Conservation (phyloP, 805 yeast species). For the Nakazawaea holstii region DNA sequence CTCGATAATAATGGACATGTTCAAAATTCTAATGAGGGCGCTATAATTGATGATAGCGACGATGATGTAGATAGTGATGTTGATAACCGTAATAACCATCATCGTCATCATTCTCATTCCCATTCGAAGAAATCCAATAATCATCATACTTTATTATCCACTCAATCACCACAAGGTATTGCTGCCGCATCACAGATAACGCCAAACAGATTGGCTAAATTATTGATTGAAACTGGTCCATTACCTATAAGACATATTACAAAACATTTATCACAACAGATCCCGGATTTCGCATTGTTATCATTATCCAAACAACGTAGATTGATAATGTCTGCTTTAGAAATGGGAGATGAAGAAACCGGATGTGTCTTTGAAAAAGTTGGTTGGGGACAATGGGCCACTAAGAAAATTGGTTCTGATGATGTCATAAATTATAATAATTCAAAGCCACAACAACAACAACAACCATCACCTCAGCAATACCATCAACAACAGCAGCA, state of each 20-base stretch:
- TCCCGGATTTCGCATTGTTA: slow-evolving; percentile 72
- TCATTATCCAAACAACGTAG: slow-evolving; percentile 87
- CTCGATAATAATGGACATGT: too few relatives aligned
- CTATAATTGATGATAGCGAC: too few relatives aligned
- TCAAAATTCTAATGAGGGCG: too few relatives aligned
- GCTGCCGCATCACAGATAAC: slow-evolving; percentile 86
- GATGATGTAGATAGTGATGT: too few relatives aligned
- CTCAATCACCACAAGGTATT: slow-evolving; percentile 82
- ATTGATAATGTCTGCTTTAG: slow-evolving; percentile 84
- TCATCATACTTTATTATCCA: slow-evolving; percentile 39
- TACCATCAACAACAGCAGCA: slow-evolving; percentile 7
- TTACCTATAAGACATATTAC: slow-evolving; percentile 88
- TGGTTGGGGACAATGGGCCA: slow-evolving; percentile 99
- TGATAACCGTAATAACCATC: too few relatives aligned
- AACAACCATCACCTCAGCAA: slow-evolving; percentile 6
- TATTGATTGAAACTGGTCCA: slow-evolving; percentile 74
- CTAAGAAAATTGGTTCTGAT: slow-evolving; percentile 33
- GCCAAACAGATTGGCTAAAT: slow-evolving; percentile 65
- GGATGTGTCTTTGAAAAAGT: slow-evolving; percentile 81
- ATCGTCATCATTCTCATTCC: too few relatives aligned
- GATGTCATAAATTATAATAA: slow-evolving; percentile 15
- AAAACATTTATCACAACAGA: slow-evolving; percentile 65
- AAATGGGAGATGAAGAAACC: slow-evolving; percentile 56
- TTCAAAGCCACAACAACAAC: slow-evolving; percentile 12
- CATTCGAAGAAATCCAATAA: not conserved